Evolutionary conservation across 768 basidiomycete genomes (phyloP).

Genomic region (Mycena metata): DNA sequence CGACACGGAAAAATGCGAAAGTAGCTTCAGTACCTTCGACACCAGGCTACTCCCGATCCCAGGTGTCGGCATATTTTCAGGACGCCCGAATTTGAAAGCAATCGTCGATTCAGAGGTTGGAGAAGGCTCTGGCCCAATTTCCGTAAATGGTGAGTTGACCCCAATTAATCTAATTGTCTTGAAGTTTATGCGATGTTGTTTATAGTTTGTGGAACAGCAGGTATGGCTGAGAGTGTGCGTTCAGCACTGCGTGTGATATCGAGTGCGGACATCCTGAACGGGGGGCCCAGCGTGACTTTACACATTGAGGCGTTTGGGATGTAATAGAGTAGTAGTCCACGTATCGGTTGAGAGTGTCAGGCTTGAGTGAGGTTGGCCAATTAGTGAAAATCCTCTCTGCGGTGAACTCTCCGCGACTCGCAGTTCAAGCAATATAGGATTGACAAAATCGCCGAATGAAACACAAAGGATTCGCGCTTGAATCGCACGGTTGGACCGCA

Average conservation of each 20-base stretch:
- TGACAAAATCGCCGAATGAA: no score
- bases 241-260: slow-evolving; percentile 51
- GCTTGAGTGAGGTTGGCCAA: no score
- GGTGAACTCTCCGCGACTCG: no score
- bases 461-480: no score
- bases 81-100: slow-evolving; percentile 50
- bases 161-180: no score
- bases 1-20: slow-evolving; percentile 21
- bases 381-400: no score
- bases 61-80: slow-evolving; percentile 42
- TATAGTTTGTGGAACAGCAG: slow-evolving; percentile 58
- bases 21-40: slow-evolving; percentile 23
- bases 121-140: slow-evolving; percentile 48
- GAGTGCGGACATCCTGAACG: slow-evolving; percentile 47
- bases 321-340: slow-evolving; percentile 6
- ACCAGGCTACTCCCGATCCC: slow-evolving; percentile 40
- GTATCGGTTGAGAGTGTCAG: no score
- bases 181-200: neutral
- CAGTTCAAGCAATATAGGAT: no score
- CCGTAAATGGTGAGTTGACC: slow-evolving; percentile 54
- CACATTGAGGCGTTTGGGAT: slow-evolving; percentile 54
- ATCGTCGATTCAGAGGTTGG: slow-evolving; percentile 50
- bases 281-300: slow-evolving; percentile 52
- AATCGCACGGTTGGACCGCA: no score
- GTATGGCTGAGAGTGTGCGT: slow-evolving; percentile 51